phyloP scores from a whole-genome alignment of 495 filamentous ascomycete species.

The Penicillium silybi region DNA sequence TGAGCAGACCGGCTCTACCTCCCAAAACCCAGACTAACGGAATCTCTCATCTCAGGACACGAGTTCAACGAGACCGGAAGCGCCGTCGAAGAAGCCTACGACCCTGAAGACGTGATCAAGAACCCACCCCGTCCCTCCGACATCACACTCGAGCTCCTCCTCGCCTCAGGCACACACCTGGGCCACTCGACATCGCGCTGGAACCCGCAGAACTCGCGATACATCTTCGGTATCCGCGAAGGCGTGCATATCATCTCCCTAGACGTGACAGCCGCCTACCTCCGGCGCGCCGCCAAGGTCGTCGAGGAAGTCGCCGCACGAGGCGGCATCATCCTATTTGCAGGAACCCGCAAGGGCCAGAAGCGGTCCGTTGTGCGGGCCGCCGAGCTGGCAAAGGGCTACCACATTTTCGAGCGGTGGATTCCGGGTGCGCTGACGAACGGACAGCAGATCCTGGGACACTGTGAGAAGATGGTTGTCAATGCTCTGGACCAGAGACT shows the following conservation, averaged over 20 bases:
- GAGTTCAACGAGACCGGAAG: constrained; percentile 34
- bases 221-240: constrained; percentile 88
- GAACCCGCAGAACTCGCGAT: constrained; percentile 92
- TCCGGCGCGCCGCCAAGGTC: constrained; percentile 84
- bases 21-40: neutral
- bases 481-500: constrained; percentile 66
- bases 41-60: constrained; percentile 17
- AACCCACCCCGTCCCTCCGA: constrained; percentile 73
- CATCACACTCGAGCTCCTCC: constrained; percentile 84
- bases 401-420: constrained; percentile 93
- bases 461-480: constrained; percentile 62
- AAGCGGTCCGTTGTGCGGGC: constrained; percentile 73
- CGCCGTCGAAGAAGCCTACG: constrained; percentile 43
- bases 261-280: constrained; percentile 78
- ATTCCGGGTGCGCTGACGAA: constrained; percentile 91
- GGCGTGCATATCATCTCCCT: constrained; percentile 93
- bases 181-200: constrained; percentile 89
- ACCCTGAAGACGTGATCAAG: constrained; percentile 60
- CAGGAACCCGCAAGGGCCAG: constrained; percentile 78
- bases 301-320: constrained; percentile 80
- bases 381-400: constrained; percentile 70
- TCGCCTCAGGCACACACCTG: constrained; percentile 87
- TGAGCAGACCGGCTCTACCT: constrained; percentile 11
- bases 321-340: constrained; percentile 86
- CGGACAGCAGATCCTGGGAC: constrained; percentile 75